Percentiles rank a stretch among this genome's conserved stretches.
Conservation (phyloP, 163 green algal genomes). For the Chlorella variabilis region DNA sequence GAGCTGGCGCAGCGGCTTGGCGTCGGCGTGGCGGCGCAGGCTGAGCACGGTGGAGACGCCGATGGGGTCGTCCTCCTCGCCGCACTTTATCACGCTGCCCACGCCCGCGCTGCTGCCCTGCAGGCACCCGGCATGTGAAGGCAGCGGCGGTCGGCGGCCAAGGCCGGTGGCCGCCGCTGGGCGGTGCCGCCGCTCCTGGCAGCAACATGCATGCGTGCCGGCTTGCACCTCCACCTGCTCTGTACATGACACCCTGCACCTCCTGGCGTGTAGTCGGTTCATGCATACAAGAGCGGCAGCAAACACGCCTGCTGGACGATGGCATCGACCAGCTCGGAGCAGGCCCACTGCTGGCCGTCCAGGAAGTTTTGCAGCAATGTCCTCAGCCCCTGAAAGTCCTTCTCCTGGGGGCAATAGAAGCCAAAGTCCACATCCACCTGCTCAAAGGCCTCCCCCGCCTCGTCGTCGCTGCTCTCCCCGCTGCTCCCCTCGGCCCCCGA, state of each 20-base stretch:
- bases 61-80: constrained; percentile 86
- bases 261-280: too few species aligned
- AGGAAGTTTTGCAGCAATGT: constrained; percentile 83
- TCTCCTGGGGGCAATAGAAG: constrained; percentile 86
- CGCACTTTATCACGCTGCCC: constrained; percentile 88
- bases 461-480: constrained; percentile 48
- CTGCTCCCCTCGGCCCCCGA: neutral
- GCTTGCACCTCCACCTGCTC: too few species aligned
- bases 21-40: constrained; percentile 55
- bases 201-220: too few species aligned
- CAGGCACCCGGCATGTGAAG: neutral
- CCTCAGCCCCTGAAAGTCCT: constrained; percentile 90
- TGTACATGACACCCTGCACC: too few species aligned
- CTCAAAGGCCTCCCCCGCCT: constrained; percentile 66
- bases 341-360: constrained; percentile 79
- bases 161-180: neutral
- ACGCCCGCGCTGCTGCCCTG: constrained; percentile 62
- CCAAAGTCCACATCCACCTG: constrained; percentile 86
- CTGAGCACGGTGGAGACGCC: constrained; percentile 84
- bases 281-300: neutral
- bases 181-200: neutral
- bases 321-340: constrained; percentile 75
- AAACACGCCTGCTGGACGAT: constrained; percentile 76
- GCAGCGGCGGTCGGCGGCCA: neutral
- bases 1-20: constrained; percentile 40